Conservation (phyloP, 108 stramenopile species). For the Cyclotella choctawhatcheeana region DNA sequence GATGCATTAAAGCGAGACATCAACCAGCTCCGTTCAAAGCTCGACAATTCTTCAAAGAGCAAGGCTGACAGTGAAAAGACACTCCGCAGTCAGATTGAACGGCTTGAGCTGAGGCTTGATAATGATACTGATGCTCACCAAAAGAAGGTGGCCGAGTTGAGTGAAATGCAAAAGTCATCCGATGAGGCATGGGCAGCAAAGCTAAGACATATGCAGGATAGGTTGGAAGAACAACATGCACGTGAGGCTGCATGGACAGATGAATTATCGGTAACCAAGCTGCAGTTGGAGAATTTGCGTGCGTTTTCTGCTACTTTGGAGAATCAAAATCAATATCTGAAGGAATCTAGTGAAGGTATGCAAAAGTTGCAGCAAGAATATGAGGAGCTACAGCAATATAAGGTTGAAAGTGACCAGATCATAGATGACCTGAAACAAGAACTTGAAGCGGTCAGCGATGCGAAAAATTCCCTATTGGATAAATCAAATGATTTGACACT, state of each 20-base stretch:
- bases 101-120: slow-evolving; percentile 21
- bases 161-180: not conserved
- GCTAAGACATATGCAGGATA: slow-evolving; percentile 6
- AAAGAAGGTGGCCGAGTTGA: not conserved
- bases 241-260: slow-evolving; percentile 12
- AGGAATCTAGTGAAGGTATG: not conserved
- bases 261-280: not conserved
- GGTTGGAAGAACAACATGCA: slow-evolving; percentile 10
- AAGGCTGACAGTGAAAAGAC: slow-evolving; percentile 20
- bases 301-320: not conserved
- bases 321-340: slow-evolving; percentile 9
- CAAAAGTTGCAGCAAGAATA: not conserved
- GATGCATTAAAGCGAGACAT: slow-evolving; percentile 21
- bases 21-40: slow-evolving; percentile 15
- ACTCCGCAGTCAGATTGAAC: slow-evolving; percentile 11
- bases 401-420: not conserved
- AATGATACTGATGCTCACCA: slow-evolving; percentile 1
- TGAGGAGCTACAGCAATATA: slow-evolving; percentile 9
- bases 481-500: too few species aligned
- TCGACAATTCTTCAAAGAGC: slow-evolving; percentile 19
- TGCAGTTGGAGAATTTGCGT: slow-evolving; percentile 4
- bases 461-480: too few species aligned
- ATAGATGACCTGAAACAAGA: slow-evolving; percentile 1
- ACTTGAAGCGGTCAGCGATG: not conserved
- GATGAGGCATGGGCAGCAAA: slow-evolving; percentile 15